Evolutionary conservation across 306 rosid species (phyloP).

Genomic region (Cicer yamashitae): DNA sequence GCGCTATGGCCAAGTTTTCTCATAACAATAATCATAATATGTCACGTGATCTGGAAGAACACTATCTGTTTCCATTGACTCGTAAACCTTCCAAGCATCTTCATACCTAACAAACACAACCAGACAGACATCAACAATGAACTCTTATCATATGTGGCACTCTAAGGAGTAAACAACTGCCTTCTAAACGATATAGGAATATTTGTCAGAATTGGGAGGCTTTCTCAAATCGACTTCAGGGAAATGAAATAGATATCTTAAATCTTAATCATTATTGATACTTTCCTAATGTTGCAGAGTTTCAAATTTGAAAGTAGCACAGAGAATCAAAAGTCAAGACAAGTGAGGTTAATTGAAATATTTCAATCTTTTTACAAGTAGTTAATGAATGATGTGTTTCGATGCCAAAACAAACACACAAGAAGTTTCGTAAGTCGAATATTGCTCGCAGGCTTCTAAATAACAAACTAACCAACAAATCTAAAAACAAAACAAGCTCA

Average conservation of each 20-base stretch:
- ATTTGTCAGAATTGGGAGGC: background rate
- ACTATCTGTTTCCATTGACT: constrained; percentile 75
- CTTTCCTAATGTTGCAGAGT: background rate
- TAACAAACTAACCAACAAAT: constrained; percentile 6
- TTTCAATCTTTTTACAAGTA: constrained; percentile 27
- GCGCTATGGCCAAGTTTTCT: constrained; percentile 77
- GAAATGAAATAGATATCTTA: constrained; percentile 16
- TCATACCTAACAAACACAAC: constrained; percentile 59
- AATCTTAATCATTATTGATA: background rate
- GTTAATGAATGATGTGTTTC: background rate
- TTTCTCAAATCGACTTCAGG: background rate
- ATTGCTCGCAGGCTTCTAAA: constrained; percentile 23
- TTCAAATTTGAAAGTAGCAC: constrained; percentile 24
- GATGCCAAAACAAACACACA: background rate
- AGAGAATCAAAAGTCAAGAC: background rate
- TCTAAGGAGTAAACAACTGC: background rate
- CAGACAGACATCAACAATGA: constrained; percentile 32
- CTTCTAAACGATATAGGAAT: background rate
- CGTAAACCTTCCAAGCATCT: constrained; percentile 76
- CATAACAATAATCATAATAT: constrained; percentile 71
- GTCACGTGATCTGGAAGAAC: constrained; percentile 81
- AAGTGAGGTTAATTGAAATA: constrained; percentile 25
- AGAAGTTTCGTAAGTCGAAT: background rate
- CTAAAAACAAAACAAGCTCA: constrained; percentile 14
- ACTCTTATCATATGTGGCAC: constrained; percentile 13